A percentile compares a stretch with the other conserved stretches of the same genome.
These are phyloP conservation scores for Eryngium alpinum DNA, from an alignment of 140 eudicot genomes.

Conservation along the genomic window DNA sequence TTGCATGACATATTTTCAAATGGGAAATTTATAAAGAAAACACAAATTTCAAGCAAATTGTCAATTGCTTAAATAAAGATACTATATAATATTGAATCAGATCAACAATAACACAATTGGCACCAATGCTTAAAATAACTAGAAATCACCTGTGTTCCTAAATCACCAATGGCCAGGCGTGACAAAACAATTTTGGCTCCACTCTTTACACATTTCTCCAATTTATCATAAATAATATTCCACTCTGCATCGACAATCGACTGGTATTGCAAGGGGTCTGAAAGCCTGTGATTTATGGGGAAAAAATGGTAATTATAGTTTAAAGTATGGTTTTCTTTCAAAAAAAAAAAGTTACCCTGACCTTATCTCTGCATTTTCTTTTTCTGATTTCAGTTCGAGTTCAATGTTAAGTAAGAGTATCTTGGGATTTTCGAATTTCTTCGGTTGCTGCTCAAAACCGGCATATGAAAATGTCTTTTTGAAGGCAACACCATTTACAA, in stretches of 20 bases:
- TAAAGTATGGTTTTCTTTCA: not conserved
- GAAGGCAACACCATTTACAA: conserved; percentile 93
- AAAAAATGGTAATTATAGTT: no score
- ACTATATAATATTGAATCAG: not conserved
- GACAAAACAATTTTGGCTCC: conserved; percentile 94
- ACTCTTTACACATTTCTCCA: conserved; percentile 91
- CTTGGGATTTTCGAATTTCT: conserved; percentile 80
- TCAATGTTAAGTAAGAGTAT: conserved; percentile 82
- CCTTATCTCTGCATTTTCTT: conserved; percentile 99
- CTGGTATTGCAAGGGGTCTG: conserved; percentile 93
- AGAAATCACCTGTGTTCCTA: conserved; percentile 81
- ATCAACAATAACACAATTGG: not conserved
- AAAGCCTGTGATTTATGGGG: conserved; percentile 53
- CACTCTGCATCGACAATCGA: conserved; percentile 99
- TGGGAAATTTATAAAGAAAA: not conserved
- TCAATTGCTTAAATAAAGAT: not conserved
- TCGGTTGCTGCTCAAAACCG: conserved; percentile 99
- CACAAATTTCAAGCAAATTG: not conserved
- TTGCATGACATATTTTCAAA: not conserved
- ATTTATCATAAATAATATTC: conserved; percentile 94
- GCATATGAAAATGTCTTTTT: conserved; percentile 99
- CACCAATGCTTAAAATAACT: conserved; percentile 1
- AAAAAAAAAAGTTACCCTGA: conserved; percentile 15
- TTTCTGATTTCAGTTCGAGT: conserved; percentile 92
- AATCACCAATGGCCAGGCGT: conserved; percentile 94